Evolutionary conservation across 306 rosid genomes (phyloP), one percentile per base, ranked within the genome.

Genomic region (Gastrolobium villosum): DNA sequence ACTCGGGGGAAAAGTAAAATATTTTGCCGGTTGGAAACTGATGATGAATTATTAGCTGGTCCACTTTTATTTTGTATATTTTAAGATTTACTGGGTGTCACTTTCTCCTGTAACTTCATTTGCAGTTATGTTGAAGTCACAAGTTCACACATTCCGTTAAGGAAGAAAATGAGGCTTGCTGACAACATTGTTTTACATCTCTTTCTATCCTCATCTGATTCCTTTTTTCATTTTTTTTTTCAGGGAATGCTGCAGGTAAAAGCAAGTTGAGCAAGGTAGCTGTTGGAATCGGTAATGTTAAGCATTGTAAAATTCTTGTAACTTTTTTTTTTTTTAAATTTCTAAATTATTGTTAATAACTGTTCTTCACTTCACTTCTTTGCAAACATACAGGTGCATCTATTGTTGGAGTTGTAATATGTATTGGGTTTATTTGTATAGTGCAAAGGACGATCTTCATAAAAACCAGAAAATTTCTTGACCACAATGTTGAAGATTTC

Each of bases 241-340:
- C 3, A n/a, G 53, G n/a, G 11, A 1, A 52, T 73, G 4, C 66
- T 79, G 41, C 90, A 90, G 96, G 10, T 0, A 66, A 46, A 0
- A 4, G 9, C 10, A 1, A 0, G 14, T 2, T n/a, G n/a, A 0
- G 0, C 0, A 77, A 4, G 4, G 1, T 0, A 1, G 35, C 3
- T 9, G 0, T 39, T 65, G 10, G 0, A 32, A 11, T 56, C 82
- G 96, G 96, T 91, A 89, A 75, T n/a, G n/a, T n/a, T n/a, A n/a
- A n/a, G n/a, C n/a, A n/a, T n/a, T n/a, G n/a, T n/a, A n/a, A n/a
- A n/a, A n/a, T n/a, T n/a, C n/a, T n/a, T n/a, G n/a, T n/a, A n/a
- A n/a, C n/a, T n/a, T n/a, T n/a, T n/a, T n/a, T n/a, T n/a, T n/a
- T n/a, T n/a, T n/a, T n/a, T n/a, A n/a, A n/a, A n/a, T n/a, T n/a